Evolutionary conservation across 2,329 filamentous ascomycete genomes (phyloP).

Genomic region (Cladorrhinum sp.): DNA sequence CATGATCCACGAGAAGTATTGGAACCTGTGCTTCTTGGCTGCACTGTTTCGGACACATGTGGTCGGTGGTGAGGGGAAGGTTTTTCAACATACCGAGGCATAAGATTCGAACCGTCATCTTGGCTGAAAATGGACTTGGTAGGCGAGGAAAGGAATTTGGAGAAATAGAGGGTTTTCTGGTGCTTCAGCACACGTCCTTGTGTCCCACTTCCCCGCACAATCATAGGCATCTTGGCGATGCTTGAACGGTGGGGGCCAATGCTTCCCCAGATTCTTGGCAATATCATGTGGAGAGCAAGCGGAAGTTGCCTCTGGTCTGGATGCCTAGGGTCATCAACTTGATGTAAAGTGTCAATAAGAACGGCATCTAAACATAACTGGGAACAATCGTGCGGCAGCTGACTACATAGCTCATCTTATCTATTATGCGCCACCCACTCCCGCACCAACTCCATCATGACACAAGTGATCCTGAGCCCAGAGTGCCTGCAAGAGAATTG

Average conservation of each 20-base stretch:
- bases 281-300: not conserved
- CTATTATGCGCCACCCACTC: too few species aligned
- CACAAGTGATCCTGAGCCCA: too few species aligned
- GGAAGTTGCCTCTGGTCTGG: too few species aligned
- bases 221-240: not conserved
- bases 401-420: too few species aligned
- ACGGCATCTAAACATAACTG: too few species aligned
- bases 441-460: too few species aligned
- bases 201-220: not conserved
- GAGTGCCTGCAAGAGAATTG: too few species aligned
- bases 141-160: not conserved
- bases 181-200: too few species aligned
- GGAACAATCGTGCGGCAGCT: too few species aligned
- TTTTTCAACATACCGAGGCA: not conserved
- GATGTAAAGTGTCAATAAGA: too few species aligned
- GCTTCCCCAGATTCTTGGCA: not conserved
- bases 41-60: not conserved
- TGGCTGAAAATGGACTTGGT: not conserved
- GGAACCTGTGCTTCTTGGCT: not conserved
- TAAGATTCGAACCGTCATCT: not conserved
- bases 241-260: not conserved
- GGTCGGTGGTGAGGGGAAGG: conserved; percentile 3
- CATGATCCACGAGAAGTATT: too few species aligned
- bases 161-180: not conserved
- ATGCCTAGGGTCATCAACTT: too few species aligned